phyloP scores from a whole-genome alignment of 1,284 basidiomycete genomes.

The Ustilago lituana region DNA sequence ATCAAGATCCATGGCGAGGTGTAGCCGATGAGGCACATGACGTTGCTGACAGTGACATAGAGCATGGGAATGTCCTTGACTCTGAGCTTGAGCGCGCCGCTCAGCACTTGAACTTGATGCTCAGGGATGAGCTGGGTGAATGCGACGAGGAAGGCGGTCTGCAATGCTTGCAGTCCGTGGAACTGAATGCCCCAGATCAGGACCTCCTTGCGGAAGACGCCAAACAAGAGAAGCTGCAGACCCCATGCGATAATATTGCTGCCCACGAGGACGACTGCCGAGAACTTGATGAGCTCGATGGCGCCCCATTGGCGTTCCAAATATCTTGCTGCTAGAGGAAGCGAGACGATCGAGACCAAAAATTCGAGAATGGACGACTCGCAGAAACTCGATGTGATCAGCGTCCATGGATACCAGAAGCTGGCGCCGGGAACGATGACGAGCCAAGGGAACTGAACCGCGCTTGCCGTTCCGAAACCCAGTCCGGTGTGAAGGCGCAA shows the following conservation, averaged over 20 bases:
- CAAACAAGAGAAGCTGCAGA: slow-evolving; percentile 53
- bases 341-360: slow-evolving; percentile 77
- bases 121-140: slow-evolving; percentile 98
- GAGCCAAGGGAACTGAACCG: slow-evolving; percentile 76
- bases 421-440: slow-evolving; percentile 84
- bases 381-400: slow-evolving; percentile 85
- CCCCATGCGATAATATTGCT: slow-evolving; percentile 62
- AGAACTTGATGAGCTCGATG: slow-evolving; percentile 85
- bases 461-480: slow-evolving; percentile 68
- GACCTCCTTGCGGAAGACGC: slow-evolving; percentile 53
- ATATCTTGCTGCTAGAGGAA: slow-evolving; percentile 86
- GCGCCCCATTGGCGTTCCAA: slow-evolving; percentile 93
- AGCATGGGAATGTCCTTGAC: slow-evolving; percentile 96
- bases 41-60: slow-evolving; percentile 88
- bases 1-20: slow-evolving; percentile 95
- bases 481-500: slow-evolving; percentile 48
- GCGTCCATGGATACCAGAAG: slow-evolving; percentile 87
- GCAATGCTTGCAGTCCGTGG: slow-evolving; percentile 91
- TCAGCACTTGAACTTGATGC: slow-evolving; percentile 90
- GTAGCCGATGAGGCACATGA: slow-evolving; percentile 85
- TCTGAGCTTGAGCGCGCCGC: slow-evolving; percentile 80
- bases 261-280: slow-evolving; percentile 72
- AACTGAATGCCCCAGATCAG: slow-evolving; percentile 80
- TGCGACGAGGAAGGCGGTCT: slow-evolving; percentile 88
- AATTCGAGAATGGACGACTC: slow-evolving; percentile 88